Percentiles rank a stretch among this genome's conserved stretches.
Evolutionary conservation across 306 rosid genomes (phyloP).

Genomic region (Vigna angularis): DNA sequence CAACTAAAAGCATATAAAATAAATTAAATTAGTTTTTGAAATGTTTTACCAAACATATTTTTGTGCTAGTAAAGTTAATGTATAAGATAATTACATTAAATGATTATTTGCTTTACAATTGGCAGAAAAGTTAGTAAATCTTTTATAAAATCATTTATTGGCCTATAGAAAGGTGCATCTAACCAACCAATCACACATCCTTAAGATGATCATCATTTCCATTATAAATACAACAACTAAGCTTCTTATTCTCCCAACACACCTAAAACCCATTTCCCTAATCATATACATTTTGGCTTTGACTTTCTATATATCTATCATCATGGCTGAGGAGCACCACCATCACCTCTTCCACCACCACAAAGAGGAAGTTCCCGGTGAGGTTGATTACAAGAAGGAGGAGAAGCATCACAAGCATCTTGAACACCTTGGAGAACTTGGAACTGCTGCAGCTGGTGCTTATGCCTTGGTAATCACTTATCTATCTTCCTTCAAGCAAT

Average conservation of each 20-base stretch:
- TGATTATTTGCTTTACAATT: too few relatives aligned
- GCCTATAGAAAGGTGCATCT: constrained; percentile 34
- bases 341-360: constrained; percentile 59
- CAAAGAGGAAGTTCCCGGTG: constrained; percentile 55
- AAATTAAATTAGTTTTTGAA: too few relatives aligned
- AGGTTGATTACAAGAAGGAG: constrained; percentile 66
- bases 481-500: too few relatives aligned
- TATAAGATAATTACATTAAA: too few relatives aligned
- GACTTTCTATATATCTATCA: neutral
- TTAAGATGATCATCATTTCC: constrained; percentile 6
- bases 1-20: too few relatives aligned
- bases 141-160: constrained; percentile 12
- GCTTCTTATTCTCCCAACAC: constrained; percentile 29
- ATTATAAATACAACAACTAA: constrained; percentile 37
- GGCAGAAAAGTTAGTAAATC: neutral
- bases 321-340: constrained; percentile 72
- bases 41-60: too few relatives aligned
- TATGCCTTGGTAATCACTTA: constrained; percentile 67
- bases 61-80: too few relatives aligned
- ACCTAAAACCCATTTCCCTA: constrained; percentile 7
- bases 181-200: constrained; percentile 14
- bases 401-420: constrained; percentile 81
- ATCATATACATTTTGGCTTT: neutral
- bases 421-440: constrained; percentile 64
- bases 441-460: constrained; percentile 65